Evolutionary conservation across 352 stramenopile species (phyloP).

Genomic region (Phytophthora capsici): DNA sequence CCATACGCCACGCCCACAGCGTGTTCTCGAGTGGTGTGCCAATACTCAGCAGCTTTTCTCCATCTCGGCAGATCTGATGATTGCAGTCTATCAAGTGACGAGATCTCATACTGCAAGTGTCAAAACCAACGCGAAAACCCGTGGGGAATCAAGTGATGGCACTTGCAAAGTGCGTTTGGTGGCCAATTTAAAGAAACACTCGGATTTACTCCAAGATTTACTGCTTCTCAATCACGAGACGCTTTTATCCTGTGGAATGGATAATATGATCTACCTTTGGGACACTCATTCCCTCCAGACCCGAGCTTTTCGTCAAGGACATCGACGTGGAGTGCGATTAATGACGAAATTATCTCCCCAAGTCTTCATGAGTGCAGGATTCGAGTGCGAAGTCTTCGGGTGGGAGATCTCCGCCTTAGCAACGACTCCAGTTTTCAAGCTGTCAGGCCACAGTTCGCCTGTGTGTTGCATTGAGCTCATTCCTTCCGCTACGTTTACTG

Average conservation of each 20-base stretch:
- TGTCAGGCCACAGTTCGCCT: slow-evolving; percentile 71
- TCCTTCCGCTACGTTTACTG: slow-evolving; percentile 33
- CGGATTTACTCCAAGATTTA: slow-evolving; percentile 75
- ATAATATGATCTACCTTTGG: slow-evolving; percentile 78
- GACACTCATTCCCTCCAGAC: slow-evolving; percentile 60
- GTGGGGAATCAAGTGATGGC: slow-evolving; percentile 35
- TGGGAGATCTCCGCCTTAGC: slow-evolving; percentile 77
- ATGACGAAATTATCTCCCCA: slow-evolving; percentile 68
- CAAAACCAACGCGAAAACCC: slow-evolving; percentile 19
- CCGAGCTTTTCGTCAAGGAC: slow-evolving; percentile 54
- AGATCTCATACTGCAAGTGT: slow-evolving; percentile 22
- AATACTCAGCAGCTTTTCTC: slow-evolving; percentile 63
- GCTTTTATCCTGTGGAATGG: slow-evolving; percentile 78
- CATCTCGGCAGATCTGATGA: slow-evolving; percentile 74
- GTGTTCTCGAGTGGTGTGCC: slow-evolving; percentile 75
- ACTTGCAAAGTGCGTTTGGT: slow-evolving; percentile 63
- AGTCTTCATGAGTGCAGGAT: slow-evolving; percentile 78
- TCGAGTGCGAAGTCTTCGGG: slow-evolving; percentile 76
- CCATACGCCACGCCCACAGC: slow-evolving; percentile 69
- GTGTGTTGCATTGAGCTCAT: slow-evolving; percentile 78
- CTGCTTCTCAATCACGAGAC: slow-evolving; percentile 75
- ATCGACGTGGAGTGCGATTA: slow-evolving; percentile 67
- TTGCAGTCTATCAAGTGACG: slow-evolving; percentile 67
- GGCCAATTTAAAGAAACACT: slow-evolving; percentile 70
- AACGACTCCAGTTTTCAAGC: slow-evolving; percentile 66